Conservation (phyloP, 805 yeast species). For the Candida nanaspora region DNA sequence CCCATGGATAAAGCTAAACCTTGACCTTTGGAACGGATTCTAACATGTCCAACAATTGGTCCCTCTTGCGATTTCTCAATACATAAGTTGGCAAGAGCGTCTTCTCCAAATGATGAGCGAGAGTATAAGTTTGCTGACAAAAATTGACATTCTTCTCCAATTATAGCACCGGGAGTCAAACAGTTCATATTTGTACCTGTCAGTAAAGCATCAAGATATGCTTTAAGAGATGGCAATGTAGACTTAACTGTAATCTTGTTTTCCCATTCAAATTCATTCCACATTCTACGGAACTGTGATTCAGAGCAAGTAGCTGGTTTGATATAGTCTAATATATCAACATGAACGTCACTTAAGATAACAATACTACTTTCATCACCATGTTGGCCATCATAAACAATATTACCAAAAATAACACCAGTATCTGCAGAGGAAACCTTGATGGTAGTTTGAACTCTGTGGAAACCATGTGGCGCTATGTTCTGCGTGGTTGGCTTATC, state of each 20-base stretch:
- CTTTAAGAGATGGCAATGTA: conserved; percentile 56
- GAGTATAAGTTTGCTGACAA: conserved; percentile 92
- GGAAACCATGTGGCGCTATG: conserved; percentile 96
- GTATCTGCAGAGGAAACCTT: conserved; percentile 97
- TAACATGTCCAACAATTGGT: conserved; percentile 83
- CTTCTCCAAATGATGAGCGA: conserved; percentile 91
- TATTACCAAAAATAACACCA: conserved; percentile 96
- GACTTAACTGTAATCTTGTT: conserved; percentile 89
- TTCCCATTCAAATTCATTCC: conserved; percentile 99
- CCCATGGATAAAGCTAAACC: conserved; percentile 94
- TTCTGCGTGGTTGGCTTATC: conserved; percentile 87
- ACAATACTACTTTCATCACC: conserved; percentile 86
- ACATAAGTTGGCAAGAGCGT: conserved; percentile 91
- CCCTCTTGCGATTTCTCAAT: conserved; percentile 76
- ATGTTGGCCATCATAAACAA: conserved; percentile 92
- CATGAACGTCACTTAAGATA: conserved; percentile 88
- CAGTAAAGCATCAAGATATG: conserved; percentile 69
- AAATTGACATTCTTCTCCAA: conserved; percentile 85
- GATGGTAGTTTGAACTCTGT: conserved; percentile 78
- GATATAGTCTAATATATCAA: conserved; percentile 95
- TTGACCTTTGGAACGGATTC: conserved; percentile 96
- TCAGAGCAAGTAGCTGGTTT: conserved; percentile 91
- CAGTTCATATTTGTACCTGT: conserved; percentile 90
- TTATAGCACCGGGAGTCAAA: conserved; percentile 85
- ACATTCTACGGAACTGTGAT: conserved; percentile 88